These are phyloP conservation scores for Claviceps africana DNA, from an alignment of 2,329 filamentous ascomycete species.

Conservation along the genomic window DNA sequence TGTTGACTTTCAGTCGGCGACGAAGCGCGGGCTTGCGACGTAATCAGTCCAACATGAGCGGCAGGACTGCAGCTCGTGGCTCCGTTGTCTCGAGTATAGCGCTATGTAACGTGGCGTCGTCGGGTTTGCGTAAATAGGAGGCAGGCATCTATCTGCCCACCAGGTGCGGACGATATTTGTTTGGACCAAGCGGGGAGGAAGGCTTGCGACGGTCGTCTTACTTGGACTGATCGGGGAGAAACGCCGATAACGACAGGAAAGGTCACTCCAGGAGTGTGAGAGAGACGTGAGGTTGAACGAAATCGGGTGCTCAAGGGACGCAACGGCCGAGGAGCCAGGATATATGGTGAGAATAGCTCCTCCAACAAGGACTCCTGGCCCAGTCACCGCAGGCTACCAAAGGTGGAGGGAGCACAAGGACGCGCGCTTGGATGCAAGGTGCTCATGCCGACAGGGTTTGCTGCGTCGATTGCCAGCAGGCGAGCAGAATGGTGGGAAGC, in stretches of 20 bases:
- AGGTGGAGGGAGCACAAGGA: neutral
- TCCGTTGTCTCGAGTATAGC: neutral
- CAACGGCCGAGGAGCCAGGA: neutral
- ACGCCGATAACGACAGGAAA: neutral
- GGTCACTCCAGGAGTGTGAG: neutral
- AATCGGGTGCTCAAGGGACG: neutral
- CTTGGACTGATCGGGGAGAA: too few species aligned
- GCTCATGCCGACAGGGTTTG: neutral
- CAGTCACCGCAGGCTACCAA: too few species aligned
- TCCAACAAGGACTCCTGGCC: neutral
- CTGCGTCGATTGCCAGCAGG: neutral
- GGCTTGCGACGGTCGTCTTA: too few species aligned
- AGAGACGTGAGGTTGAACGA: neutral
- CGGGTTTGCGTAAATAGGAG: neutral
- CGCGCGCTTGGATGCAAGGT: neutral
- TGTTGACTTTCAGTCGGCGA: neutral
- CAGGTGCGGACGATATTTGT: neutral
- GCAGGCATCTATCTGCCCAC: neutral
- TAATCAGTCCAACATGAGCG: conserved; percentile 1
- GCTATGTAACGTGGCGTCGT: neutral
- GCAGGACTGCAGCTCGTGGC: neutral
- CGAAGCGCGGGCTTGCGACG: neutral
- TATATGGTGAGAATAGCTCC: conserved; percentile 13
- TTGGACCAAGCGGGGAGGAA: neutral
- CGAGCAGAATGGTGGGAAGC: neutral